A percentile compares a stretch with the other conserved stretches of the same genome.
These are phyloP conservation scores for Porodaedalea pini DNA, from an alignment of 1,284 basidiomycete genomes.

Conservation along the genomic window DNA sequence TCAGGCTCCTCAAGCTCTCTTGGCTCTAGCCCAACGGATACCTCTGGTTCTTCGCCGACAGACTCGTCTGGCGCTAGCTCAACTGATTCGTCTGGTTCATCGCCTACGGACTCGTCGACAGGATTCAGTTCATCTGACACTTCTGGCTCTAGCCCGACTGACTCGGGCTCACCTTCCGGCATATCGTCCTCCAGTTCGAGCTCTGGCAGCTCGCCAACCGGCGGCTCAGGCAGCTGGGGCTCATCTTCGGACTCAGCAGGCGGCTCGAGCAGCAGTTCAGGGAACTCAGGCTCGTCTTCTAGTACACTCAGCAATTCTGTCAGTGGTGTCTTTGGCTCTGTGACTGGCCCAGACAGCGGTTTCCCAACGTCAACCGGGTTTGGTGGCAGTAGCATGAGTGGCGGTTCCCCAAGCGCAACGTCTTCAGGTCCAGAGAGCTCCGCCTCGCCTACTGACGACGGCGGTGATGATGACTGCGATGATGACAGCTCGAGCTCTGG, in stretches of 20 bases:
- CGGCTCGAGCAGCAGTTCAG: background rate
- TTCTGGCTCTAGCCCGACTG: background rate
- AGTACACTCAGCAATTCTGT: background rate
- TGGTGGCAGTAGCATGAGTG: no score
- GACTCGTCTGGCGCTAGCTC: background rate
- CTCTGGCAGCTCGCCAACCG: background rate
- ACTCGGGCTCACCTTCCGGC: background rate
- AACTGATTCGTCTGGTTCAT: conserved; percentile 1
- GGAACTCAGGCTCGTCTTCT: background rate
- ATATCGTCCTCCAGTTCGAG: background rate
- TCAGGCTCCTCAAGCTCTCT: background rate
- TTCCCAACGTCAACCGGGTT: background rate
- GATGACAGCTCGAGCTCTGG: background rate
- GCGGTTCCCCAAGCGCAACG: no score
- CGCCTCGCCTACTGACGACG: no score
- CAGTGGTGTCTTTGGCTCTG: background rate
- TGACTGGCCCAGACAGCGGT: background rate
- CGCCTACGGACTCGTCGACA: background rate
- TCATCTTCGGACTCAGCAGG: background rate
- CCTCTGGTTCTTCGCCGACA: background rate
- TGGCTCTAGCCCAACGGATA: background rate
- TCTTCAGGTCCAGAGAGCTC: no score
- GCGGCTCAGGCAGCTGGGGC: background rate
- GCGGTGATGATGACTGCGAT: background rate
- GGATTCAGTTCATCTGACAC: background rate